Evolutionary conservation across 2,329 filamentous ascomycete species (phyloP).

Genomic region (Clarireedia hainanense): DNA sequence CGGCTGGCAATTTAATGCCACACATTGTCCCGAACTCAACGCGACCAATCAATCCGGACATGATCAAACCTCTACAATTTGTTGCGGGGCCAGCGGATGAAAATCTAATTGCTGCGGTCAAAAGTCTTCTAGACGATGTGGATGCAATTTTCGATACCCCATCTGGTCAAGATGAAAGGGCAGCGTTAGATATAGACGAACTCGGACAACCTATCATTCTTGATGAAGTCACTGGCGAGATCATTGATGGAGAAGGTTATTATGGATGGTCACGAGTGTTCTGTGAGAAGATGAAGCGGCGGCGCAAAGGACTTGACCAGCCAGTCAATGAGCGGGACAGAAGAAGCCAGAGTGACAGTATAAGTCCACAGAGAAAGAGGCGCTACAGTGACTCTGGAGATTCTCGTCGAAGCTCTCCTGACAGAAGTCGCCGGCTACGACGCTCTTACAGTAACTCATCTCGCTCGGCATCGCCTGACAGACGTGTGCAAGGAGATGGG

Average conservation of each 20-base stretch:
- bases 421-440: constrained; percentile 18
- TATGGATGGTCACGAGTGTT: constrained; percentile 82
- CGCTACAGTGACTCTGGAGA: constrained; percentile 24
- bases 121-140: constrained; percentile 60
- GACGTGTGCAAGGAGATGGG: constrained; percentile 7
- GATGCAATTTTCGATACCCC: constrained; percentile 57
- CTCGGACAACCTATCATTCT: constrained; percentile 61
- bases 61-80: constrained; percentile 66
- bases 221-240: constrained; percentile 56
- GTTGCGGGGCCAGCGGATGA: constrained; percentile 60
- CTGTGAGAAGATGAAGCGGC: constrained; percentile 70
- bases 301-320: constrained; percentile 27
- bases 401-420: constrained; percentile 15
- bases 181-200: constrained; percentile 59
- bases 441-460: constrained; percentile 26
- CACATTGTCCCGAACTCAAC: constrained; percentile 71
- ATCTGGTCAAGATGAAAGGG: constrained; percentile 39
- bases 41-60: constrained; percentile 61
- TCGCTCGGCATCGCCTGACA: constrained; percentile 21
- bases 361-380: constrained; percentile 24
- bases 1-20: constrained; percentile 73
- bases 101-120: constrained; percentile 59
- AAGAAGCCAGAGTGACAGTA: constrained; percentile 20
- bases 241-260: constrained; percentile 64
- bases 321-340: constrained; percentile 9